Evolutionary conservation across 1,284 basidiomycete species (phyloP), one percentile per base, ranked within the genome.

Genomic region (Ustilago sp.): DNA sequence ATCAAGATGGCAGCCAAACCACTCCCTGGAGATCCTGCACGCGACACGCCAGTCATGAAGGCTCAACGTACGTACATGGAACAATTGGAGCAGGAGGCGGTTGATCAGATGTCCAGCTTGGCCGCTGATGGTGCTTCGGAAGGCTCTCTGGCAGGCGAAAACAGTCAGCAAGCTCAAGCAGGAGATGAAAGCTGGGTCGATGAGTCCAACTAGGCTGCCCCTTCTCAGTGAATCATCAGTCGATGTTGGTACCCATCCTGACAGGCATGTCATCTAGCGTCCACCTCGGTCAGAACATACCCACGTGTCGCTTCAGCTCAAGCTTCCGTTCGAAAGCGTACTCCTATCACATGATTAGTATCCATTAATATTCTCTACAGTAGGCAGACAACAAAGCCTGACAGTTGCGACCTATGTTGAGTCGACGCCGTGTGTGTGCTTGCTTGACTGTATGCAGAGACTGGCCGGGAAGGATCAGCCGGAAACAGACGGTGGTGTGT

Each of bases 1-100:
- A 72, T 80, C 68, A 60, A 71, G 48, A 61, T 73, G 66, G 73
- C 77, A 39, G 74, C 73, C 31, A 76, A 76, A 48, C 73, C 73
- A 38, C 38, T 75, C 31, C 73, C 73, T 8, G 69, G 68, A 9
- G 70, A 73, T 38, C 53, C 64, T 2, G 59, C 59, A 0, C 59
- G 54, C 19, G 77, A 79, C 50, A 73, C 77, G 41, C 77, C 77
- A 11, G 68, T 79, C 17, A 72, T 79, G 68, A 64, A 56, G 50
- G 77, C 77, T 35, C 72, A 79, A 45, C 65, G 72, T 45, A 61
- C 73, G 3, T 63, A 68, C 31, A 50, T 65, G 68, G 74, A 76
- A 52, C 64, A 68, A 41, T 45, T 76, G 15, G 61, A 68, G 47
- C 60, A 59, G 8, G 74, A 71, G 55, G 74, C 74, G 19, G 68